Base-by-base conservation (phyloP, 1,139 yeast genomes). In the Arxiozyma heterogenica region DNA sequence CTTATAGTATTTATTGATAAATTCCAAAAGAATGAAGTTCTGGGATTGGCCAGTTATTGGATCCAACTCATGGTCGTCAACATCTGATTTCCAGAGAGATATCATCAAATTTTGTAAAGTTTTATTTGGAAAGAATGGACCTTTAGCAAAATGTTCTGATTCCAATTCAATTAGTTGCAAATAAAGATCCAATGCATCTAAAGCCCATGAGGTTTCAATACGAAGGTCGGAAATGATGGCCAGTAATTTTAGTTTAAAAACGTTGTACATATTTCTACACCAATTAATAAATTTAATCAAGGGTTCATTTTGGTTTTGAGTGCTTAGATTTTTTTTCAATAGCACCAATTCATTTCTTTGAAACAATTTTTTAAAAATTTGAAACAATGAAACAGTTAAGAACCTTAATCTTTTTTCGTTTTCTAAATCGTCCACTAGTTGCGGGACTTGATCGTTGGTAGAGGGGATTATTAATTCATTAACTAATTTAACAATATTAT, bases 81-180 rank as follows among this genome's bases (percentile, higher is more conserved):
- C 69, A 15, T 73, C 68, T n/a, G 79, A 74, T 17, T 62, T 55
- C 51, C 83, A 65, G 25, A 84, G 61, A 0, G 78, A 64, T 17
- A 67, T 61, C 1, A 86, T 66, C n/a, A 87, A 65, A 18, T 71
- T 67, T 54, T 72, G 73, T 62, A 80, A 83, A 3, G 84, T 73
- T 41, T 71, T 70, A 47, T 77, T 79, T 8, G 96, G 88, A 69
- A 88, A 89, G 65, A 73, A 84, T 49, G 80, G 75, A 41, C 78
- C 80, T 23, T 72, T 72, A 17, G 79, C 79, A 64, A 82, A 72
- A 61, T 76, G 71, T 39, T 72, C 70, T 51, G 83, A 75, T 69
- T 89, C 96, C 50, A 80, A 68, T 62, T 77, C 80, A 43, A 89
- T 61, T 30, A 86, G 71, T 56, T 83, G 84, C 73, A 89, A 72